These are phyloP conservation scores for Vitellaria paradoxa DNA, from an alignment of 179 eudicot genomes.

Conservation along the genomic window DNA sequence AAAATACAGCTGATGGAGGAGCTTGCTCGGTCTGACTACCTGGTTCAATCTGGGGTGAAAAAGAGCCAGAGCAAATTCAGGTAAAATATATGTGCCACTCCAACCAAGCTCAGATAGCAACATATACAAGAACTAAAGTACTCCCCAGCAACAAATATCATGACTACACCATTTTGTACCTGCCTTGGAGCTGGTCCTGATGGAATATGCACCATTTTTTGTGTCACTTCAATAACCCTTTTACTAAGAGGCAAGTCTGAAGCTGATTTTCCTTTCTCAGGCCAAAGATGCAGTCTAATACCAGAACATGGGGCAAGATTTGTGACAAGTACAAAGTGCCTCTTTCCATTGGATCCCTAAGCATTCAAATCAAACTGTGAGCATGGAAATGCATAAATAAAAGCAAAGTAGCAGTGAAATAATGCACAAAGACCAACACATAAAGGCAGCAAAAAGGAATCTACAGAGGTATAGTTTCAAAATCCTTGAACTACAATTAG, in stretches of 20 bases:
- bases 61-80: slow-evolving; percentile 4
- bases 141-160: not conserved
- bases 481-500: slow-evolving; percentile 9
- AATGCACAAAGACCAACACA: slow-evolving; percentile 8
- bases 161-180: slow-evolving; percentile 42
- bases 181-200: slow-evolving; percentile 98
- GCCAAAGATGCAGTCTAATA: slow-evolving; percentile 94
- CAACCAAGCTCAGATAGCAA: not conserved
- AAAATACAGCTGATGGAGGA: slow-evolving; percentile 91
- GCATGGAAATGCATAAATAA: not conserved
- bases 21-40: slow-evolving; percentile 99
- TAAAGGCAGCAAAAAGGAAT: not conserved
- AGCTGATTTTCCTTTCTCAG: slow-evolving; percentile 63
- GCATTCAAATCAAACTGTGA: slow-evolving; percentile 22
- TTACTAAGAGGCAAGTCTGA: slow-evolving; percentile 43
- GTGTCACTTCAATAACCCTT: slow-evolving; percentile 78
- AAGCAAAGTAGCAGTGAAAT: not conserved
- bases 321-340: slow-evolving; percentile 86
- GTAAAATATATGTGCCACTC: not conserved
- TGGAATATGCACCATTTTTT: slow-evolving; percentile 84
- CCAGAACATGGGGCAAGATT: slow-evolving; percentile 94
- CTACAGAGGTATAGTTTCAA: not conserved
- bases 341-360: slow-evolving; percentile 74
- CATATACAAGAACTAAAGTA: not conserved
- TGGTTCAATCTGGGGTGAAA: slow-evolving; percentile 70